Conservation (phyloP, 108 stramenopile species). For the Discostella stelligeroides region DNA sequence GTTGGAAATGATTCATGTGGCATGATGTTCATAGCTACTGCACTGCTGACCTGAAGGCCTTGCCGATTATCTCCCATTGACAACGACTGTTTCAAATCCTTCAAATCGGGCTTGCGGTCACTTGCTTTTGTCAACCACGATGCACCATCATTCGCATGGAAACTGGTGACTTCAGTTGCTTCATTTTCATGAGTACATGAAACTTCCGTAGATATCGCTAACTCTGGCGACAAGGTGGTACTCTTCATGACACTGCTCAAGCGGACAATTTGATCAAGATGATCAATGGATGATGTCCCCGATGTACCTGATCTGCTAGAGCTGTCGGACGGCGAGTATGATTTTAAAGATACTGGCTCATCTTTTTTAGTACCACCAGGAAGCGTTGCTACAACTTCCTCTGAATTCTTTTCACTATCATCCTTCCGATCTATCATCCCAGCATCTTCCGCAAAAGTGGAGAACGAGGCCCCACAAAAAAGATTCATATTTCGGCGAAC, state of each 20-base stretch:
- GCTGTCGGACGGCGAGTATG: neutral
- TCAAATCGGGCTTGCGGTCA: neutral
- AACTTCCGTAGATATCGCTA: neutral
- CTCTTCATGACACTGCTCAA: conserved; percentile 3
- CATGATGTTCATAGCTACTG: neutral
- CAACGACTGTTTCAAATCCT: conserved; percentile 7
- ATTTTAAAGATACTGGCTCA: neutral
- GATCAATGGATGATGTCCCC: no score
- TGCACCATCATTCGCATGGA: neutral
- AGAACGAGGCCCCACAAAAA: neutral
- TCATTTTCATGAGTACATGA: neutral
- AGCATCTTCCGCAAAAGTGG: neutral
- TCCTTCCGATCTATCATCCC: neutral
- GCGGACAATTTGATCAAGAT: neutral
- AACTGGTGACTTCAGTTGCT: neutral
- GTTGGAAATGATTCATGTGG: neutral
- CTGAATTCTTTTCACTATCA: neutral
- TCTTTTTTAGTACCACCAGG: neutral
- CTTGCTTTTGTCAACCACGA: neutral
- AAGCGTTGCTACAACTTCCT: no score
- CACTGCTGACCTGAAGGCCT: neutral
- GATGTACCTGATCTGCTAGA: no score
- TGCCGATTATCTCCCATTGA: conserved; percentile 1
- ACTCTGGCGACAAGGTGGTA: neutral
- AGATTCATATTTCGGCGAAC: neutral